phyloP scores from a whole-genome alignment of 495 filamentous ascomycete species.

The Penicillium daleae region DNA sequence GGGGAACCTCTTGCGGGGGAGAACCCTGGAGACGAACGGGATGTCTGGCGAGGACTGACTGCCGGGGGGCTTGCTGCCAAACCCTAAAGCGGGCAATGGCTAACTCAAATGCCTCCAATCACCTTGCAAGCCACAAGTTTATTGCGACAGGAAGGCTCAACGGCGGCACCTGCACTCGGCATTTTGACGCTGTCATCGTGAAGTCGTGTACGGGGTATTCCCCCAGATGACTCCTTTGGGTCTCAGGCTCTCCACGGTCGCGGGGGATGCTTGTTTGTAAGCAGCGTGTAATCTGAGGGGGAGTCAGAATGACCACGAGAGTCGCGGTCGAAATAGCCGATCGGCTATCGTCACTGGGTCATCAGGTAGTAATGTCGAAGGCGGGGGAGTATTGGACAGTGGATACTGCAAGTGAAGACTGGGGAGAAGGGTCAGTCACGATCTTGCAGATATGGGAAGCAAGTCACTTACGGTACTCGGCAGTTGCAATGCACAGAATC shows the following conservation, averaged over 20 bases:
- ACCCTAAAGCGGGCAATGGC: not conserved
- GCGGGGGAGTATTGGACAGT: no score
- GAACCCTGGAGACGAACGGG: not conserved
- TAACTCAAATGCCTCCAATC: slow-evolving; percentile 5
- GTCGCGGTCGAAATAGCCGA: not conserved
- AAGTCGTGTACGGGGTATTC: not conserved
- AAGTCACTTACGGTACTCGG: no score
- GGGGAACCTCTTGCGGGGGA: not conserved
- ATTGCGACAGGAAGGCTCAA: not conserved
- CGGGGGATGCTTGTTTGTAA: slow-evolving; percentile 1
- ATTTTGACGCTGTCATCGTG: not conserved
- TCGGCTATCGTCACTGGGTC: not conserved
- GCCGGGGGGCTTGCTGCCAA: not conserved
- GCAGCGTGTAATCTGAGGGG: not conserved
- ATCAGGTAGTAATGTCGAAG: no score
- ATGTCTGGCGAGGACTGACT: not conserved
- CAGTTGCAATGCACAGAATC: no score
- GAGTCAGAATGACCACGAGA: not conserved
- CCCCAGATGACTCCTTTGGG: not conserved
- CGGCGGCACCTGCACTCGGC: not conserved
- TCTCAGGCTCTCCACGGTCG: not conserved
- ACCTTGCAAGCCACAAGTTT: not conserved
- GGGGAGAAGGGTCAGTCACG: not conserved
- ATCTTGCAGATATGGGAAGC: no score
- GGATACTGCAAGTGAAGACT: not conserved